phyloP scores from a whole-genome alignment of 257 asterid species.

The Rehmannia glutinosa region DNA sequence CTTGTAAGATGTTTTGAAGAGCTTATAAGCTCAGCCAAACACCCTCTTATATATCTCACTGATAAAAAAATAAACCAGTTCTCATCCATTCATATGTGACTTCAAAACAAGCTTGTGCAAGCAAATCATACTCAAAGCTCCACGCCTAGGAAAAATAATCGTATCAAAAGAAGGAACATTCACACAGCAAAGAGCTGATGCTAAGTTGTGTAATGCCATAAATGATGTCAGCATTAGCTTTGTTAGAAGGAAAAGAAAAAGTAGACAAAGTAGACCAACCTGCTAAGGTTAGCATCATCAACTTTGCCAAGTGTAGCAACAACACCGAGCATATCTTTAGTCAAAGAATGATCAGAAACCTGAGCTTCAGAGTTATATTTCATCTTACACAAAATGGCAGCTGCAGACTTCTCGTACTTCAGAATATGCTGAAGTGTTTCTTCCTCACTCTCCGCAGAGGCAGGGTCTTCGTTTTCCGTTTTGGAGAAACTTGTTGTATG shows the following conservation, averaged over 20 bases:
- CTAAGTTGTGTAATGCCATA: not conserved
- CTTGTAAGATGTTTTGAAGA: too few relatives aligned
- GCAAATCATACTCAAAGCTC: not conserved
- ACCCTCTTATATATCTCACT: not conserved
- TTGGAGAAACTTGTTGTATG: constrained; percentile 24
- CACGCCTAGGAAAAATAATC: not conserved
- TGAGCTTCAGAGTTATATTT: constrained; percentile 36
- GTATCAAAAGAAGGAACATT: not conserved
- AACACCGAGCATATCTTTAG: constrained; percentile 63
- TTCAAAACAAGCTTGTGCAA: constrained; percentile 1
- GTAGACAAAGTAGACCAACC: constrained; percentile 43
- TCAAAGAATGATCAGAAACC: constrained; percentile 34
- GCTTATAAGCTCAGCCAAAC: too few relatives aligned
- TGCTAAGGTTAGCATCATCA: constrained; percentile 64
- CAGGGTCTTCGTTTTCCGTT: constrained; percentile 26
- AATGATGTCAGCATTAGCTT: not conserved
- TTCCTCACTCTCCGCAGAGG: constrained; percentile 33
- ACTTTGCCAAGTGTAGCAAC: constrained; percentile 75
- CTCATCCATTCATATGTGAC: not conserved
- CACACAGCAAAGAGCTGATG: constrained; percentile 3
- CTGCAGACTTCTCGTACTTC: constrained; percentile 56
- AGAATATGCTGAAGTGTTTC: constrained; percentile 42
- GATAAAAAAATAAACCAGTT: not conserved
- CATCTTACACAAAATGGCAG: constrained; percentile 47
- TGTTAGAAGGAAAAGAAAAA: constrained; percentile 13